phyloP scores from a whole-genome alignment of 208 protist species.

The Acanthamoeba sp. region DNA sequence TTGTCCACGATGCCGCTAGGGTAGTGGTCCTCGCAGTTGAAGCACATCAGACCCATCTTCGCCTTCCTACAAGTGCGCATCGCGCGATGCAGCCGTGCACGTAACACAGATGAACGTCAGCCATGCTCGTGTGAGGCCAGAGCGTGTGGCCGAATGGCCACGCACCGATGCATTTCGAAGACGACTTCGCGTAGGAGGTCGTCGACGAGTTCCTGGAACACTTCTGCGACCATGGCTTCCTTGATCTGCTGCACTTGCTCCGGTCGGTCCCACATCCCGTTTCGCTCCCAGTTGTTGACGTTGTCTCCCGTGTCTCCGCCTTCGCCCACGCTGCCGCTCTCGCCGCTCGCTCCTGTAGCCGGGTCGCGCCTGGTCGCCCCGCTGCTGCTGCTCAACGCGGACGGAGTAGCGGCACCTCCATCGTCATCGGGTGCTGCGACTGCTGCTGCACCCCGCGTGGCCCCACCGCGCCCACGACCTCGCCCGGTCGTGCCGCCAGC shows the following conservation, averaged over 20 bases:
- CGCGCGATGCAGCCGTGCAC: too few relatives aligned
- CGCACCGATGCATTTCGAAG: neutral
- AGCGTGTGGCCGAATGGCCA: neutral
- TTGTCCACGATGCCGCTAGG: neutral
- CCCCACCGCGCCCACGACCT: neutral
- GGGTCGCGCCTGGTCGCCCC: too few relatives aligned
- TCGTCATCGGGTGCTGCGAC: neutral
- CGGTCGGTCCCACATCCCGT: neutral
- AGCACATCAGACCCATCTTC: neutral
- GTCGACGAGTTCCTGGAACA: neutral
- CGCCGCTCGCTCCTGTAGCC: too few relatives aligned
- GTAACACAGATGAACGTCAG: too few relatives aligned
- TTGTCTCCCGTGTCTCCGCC: neutral
- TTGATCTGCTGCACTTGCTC: neutral
- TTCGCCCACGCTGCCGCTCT: too few relatives aligned
- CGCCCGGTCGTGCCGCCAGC: neutral
- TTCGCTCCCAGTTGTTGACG: neutral
- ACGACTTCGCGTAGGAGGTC: constrained; percentile 3
- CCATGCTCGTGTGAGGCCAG: too few relatives aligned
- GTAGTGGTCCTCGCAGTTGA: constrained; percentile 31
- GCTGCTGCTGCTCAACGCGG: neutral
- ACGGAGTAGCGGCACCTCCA: neutral
- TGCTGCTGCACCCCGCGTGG: neutral
- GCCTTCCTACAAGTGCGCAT: neutral
- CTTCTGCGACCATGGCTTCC: neutral